These are phyloP conservation scores for Triangularia verruculosa DNA, from an alignment of 2,329 filamentous ascomycete genomes.

Conservation along the genomic window DNA sequence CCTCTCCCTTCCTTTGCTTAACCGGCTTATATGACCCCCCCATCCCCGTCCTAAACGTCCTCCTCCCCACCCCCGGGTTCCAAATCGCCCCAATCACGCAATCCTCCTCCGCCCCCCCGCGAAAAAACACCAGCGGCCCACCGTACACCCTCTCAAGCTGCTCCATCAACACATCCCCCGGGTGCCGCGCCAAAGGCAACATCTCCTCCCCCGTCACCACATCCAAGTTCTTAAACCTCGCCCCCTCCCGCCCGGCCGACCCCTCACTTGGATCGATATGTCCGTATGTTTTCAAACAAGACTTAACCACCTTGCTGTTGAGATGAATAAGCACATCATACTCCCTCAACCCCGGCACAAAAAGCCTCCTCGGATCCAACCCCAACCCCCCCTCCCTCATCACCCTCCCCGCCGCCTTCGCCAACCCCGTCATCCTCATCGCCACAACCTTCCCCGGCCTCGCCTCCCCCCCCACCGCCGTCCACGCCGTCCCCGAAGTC, in stretches of 20 bases:
- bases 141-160: constrained; percentile 68
- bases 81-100: constrained; percentile 55
- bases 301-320: constrained; percentile 50
- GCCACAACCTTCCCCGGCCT: constrained; percentile 77
- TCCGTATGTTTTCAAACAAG: constrained; percentile 37
- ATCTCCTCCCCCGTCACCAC: constrained; percentile 47
- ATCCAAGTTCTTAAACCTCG: constrained; percentile 77
- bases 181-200: constrained; percentile 55
- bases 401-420: constrained; percentile 68
- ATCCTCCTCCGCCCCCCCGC: constrained; percentile 59
- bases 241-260: constrained; percentile 26
- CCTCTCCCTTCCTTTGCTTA: constrained; percentile 20
- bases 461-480: constrained; percentile 51
- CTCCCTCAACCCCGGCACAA: constrained; percentile 68
- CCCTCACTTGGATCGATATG: constrained; percentile 27
- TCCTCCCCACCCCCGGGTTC: constrained; percentile 52
- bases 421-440: constrained; percentile 75
- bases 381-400: constrained; percentile 51
- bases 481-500: constrained; percentile 75
- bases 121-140: constrained; percentile 72
- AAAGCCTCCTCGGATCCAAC: constrained; percentile 57
- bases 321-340: constrained; percentile 86
- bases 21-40: constrained; percentile 63
- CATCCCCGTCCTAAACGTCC: constrained; percentile 68
- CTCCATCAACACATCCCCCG: constrained; percentile 59